Evolutionary conservation across 163 green algal genomes (phyloP).

Genomic region (Scenedesmus sp.): DNA sequence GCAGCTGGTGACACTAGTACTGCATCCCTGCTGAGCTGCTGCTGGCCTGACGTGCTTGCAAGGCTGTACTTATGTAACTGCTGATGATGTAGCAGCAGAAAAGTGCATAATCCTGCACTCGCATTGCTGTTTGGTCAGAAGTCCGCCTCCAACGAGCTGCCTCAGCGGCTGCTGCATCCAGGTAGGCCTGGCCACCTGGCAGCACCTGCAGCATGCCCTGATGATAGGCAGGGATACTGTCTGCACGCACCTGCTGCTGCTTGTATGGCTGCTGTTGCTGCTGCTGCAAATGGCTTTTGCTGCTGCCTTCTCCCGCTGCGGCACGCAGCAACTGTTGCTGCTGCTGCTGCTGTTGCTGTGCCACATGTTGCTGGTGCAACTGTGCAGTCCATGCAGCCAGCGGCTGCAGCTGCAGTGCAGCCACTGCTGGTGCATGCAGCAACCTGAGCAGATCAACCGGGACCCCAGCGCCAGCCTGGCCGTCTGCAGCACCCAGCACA

Average conservation of each 20-base stretch:
- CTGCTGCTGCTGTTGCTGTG: not conserved
- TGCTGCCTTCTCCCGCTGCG: too few species aligned
- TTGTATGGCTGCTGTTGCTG: too few species aligned
- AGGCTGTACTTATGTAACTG: not conserved
- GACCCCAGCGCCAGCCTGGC: too few species aligned
- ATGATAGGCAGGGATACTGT: not conserved
- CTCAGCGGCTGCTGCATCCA: not conserved
- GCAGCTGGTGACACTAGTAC: not conserved
- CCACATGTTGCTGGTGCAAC: not conserved
- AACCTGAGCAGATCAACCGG: too few species aligned
- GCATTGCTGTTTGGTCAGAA: not conserved
- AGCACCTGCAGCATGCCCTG: not conserved
- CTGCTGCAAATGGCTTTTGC: not conserved
- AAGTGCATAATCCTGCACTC: not conserved
- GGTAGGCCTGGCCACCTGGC: not conserved
- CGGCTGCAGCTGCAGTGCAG: not conserved
- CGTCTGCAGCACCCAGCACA: too few species aligned
- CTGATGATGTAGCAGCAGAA: not conserved
- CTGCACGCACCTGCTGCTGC: not conserved
- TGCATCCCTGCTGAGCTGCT: not conserved
- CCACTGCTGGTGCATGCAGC: too few species aligned
- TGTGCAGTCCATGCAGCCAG: not conserved
- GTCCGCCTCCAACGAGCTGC: too few species aligned
- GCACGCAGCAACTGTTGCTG: not conserved
- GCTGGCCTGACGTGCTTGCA: not conserved